A percentile compares a stretch with the other conserved stretches of the same genome.
Conservation (phyloP, 306 rosid species). For the Rosa lucieae region DNA sequence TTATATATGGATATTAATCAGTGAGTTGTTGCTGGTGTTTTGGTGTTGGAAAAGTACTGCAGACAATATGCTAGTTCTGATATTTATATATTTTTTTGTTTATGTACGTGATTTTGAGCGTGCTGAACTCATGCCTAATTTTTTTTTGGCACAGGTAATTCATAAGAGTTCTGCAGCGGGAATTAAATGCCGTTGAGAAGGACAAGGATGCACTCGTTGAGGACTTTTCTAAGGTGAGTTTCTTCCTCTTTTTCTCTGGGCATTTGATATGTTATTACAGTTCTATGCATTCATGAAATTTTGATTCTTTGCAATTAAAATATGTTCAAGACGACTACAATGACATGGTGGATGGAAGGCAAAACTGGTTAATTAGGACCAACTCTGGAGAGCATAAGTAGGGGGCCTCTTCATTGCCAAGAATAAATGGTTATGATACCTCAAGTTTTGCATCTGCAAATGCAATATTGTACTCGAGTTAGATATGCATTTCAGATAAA, state of each 20-base stretch:
- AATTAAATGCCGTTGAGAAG: slow-evolving; percentile 59
- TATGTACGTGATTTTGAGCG: no score
- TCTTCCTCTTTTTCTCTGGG: not conserved
- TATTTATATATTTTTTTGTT: no score
- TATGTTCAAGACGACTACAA: slow-evolving; percentile 33
- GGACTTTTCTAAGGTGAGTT: slow-evolving; percentile 56
- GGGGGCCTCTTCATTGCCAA: slow-evolving; percentile 53
- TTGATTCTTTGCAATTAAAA: not conserved
- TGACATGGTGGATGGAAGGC: slow-evolving; percentile 52
- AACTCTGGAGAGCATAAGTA: slow-evolving; percentile 43
- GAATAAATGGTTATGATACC: slow-evolving; percentile 40
- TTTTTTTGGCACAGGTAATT: slow-evolving; percentile 29
- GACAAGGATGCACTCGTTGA: not conserved
- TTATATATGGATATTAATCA: no score
- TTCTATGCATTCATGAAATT: no score
- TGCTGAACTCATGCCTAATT: no score
- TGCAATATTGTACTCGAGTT: not conserved
- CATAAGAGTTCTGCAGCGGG: slow-evolving; percentile 53
- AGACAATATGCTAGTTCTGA: no score
- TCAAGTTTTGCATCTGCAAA: not conserved
- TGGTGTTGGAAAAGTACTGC: no score
- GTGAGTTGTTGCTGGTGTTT: no score
- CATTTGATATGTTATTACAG: no score
- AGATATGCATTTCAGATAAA: slow-evolving; percentile 12
- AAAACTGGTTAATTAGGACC: slow-evolving; percentile 31